Base-by-base conservation (phyloP, 805 yeast species). In the Ogataea pini region DNA sequence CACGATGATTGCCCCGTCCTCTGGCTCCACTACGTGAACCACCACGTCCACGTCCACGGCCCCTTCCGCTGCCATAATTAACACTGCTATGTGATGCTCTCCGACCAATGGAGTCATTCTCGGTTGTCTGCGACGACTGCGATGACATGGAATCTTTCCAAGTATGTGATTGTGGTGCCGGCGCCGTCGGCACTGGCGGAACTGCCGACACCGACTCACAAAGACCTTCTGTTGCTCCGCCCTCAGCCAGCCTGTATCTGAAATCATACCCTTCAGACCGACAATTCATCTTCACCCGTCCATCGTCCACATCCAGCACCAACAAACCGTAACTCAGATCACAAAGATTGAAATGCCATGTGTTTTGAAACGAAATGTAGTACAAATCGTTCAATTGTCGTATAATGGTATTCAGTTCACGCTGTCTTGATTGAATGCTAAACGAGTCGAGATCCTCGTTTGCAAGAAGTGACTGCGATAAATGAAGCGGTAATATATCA, bases 341-440 rank as follows among this genome's bases (percentile, higher is more conserved):
- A 57, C 89, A 79, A 38, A 86, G 68, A 57, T 85, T 85, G 63
- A 82, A 83, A 63, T 86, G 89, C 95, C 95, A 86, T 48, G 83
- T 73, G 58, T 83, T 82, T 59, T 82, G 83, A 65, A 82, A 85
- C 1, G 89, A 80, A 13, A 78, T 72, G 60, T 81, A 79, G 55
- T 82, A 80, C 33, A 76, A 67, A 58, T 85, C 89, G 61, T 82
- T 83, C 47, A 80, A 72, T 49, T 71, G 72, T 60, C 77, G 69
- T 19, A 75, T 69, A 39, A 66, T 69, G 25, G 73, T 72, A 54
- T 72, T 75, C 37, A 67, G 59, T 47, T 69, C 76, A 45, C 71
- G 60, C 39, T 70, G 69, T 24, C 68, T 67, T 36, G 71, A 69
- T 29, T 69, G 65, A 18, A 74, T 52, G 2, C 75, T 68, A 31